Conservation (phyloP, 2,329 filamentous ascomycete genomes). For the Pseudogymnoascus pannorum region DNA sequence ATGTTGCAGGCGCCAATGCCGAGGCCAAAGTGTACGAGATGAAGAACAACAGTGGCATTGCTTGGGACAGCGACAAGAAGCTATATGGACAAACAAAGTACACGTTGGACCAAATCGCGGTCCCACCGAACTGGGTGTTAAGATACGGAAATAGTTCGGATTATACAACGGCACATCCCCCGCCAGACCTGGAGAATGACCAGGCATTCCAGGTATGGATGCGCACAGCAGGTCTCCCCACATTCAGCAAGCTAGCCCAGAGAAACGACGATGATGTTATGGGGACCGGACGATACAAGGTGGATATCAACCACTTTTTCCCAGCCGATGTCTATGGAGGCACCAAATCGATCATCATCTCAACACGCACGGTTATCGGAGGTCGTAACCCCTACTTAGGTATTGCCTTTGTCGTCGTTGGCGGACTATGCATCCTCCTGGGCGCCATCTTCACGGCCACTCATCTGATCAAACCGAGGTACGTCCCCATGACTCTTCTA, state of each 20-base stretch:
- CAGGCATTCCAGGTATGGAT: conserved; percentile 98
- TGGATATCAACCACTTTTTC: conserved; percentile 76
- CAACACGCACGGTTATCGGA: conserved; percentile 85
- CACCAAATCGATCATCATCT: conserved; percentile 83
- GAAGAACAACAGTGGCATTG: conserved; percentile 64
- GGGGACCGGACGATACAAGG: conserved; percentile 62
- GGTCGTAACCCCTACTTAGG: conserved; percentile 93
- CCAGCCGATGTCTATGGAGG: conserved; percentile 71
- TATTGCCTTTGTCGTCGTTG: conserved; percentile 91
- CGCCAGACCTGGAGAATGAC: conserved; percentile 66
- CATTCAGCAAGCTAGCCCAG: conserved; percentile 87
- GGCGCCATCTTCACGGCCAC: conserved; percentile 83
- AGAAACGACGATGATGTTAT: conserved; percentile 69
- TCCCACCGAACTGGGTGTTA: conserved; percentile 77
- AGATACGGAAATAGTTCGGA: conserved; percentile 58
- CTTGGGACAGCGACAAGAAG: conserved; percentile 76
- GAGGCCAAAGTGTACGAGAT: conserved; percentile 57
- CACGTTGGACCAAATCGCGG: conserved; percentile 56
- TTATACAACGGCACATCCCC: conserved; percentile 57
- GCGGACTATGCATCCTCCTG: conserved; percentile 83
- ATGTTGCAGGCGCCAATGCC: conserved; percentile 36
- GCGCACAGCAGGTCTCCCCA: conserved; percentile 87
- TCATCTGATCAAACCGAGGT: conserved; percentile 87
- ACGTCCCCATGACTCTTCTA: conserved; percentile 28
- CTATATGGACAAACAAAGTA: conserved; percentile 70